phyloP scores from a whole-genome alignment of 2,329 filamentous ascomycete genomes.

The Diaporthe batatas region DNA sequence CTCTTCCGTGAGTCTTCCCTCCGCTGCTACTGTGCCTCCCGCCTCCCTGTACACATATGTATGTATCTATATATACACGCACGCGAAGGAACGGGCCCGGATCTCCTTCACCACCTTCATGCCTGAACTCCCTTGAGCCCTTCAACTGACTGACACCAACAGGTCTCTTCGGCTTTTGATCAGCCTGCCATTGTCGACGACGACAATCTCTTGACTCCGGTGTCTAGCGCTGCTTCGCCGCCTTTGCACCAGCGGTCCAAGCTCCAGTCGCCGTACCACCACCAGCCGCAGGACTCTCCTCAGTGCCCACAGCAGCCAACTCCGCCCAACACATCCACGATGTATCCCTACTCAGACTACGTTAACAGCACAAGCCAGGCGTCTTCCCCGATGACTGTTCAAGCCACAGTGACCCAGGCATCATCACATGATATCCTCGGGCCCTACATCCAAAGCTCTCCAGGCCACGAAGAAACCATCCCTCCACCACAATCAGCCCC shows the following conservation, averaged over 20 bases:
- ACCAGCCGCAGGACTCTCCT: slow-evolving; percentile 52
- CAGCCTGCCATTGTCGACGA: slow-evolving; percentile 49
- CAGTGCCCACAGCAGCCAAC: slow-evolving; percentile 60
- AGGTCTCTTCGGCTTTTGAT: slow-evolving; percentile 56
- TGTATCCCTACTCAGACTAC: slow-evolving; percentile 60
- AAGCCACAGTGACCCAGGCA: slow-evolving; percentile 54
- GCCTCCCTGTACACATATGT: not conserved
- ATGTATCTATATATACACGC: slow-evolving; percentile 18
- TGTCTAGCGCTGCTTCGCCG: slow-evolving; percentile 63
- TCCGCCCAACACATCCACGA: slow-evolving; percentile 61
- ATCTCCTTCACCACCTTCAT: slow-evolving; percentile 35
- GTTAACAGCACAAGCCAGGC: slow-evolving; percentile 58
- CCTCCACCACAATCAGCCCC: slow-evolving; percentile 48
- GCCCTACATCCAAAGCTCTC: slow-evolving; percentile 53
- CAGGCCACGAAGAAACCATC: slow-evolving; percentile 41
- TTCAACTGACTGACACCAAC: slow-evolving; percentile 41
- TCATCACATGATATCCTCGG: slow-evolving; percentile 53
- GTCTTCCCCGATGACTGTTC: slow-evolving; percentile 60
- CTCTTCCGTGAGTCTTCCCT: slow-evolving; percentile 41
- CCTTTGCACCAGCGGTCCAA: slow-evolving; percentile 56
- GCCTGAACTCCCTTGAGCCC: slow-evolving; percentile 3
- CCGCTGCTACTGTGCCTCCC: slow-evolving; percentile 1
- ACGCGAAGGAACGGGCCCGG: slow-evolving; percentile 6
- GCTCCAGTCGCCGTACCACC: slow-evolving; percentile 51
- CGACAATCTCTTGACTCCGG: slow-evolving; percentile 61